Percentiles rank a stretch among this genome's conserved stretches.
phyloP scores from a whole-genome alignment of 2,329 filamentous ascomycete species.

The Epichloe gansuensis region DNA sequence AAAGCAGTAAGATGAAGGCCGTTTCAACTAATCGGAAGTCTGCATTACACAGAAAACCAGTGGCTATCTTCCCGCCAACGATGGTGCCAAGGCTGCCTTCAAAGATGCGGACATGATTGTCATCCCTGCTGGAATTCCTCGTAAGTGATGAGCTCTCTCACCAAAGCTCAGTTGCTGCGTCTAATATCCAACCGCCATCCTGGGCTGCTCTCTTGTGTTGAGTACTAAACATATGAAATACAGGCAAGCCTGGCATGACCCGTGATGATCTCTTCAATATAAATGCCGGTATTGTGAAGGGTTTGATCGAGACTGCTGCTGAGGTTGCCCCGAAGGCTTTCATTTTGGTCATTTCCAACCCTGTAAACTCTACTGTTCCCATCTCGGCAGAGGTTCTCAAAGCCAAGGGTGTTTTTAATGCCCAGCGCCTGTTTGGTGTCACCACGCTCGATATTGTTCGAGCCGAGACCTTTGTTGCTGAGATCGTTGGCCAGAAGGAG shows the following conservation, averaged over 20 bases:
- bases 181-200: neutral
- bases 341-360: conserved; percentile 96
- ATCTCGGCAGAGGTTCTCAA: conserved; percentile 97
- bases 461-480: conserved; percentile 89
- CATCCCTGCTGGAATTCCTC: conserved; percentile 95
- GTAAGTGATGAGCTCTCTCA: conserved; percentile 39
- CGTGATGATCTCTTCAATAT: conserved; percentile 99
- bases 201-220: neutral
- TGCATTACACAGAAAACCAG: conserved; percentile 55
- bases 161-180: neutral
- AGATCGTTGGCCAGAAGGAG: conserved; percentile 69
- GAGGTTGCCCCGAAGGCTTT: conserved; percentile 86
- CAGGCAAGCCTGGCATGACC: conserved; percentile 98
- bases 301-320: conserved; percentile 76
- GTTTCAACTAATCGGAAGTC: conserved; percentile 1
- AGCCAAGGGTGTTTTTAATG: conserved; percentile 81
- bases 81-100: conserved; percentile 76
- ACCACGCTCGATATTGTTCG: conserved; percentile 97
- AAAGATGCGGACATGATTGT: conserved; percentile 91
- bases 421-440: conserved; percentile 93
- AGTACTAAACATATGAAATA: neutral
- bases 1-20: neutral
- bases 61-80: conserved; percentile 76
- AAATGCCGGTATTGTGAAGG: conserved; percentile 96
- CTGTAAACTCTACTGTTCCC: conserved; percentile 96